These are phyloP conservation scores for Penicillium italicum DNA, from an alignment of 2,329 filamentous ascomycete genomes.

Conservation along the genomic window DNA sequence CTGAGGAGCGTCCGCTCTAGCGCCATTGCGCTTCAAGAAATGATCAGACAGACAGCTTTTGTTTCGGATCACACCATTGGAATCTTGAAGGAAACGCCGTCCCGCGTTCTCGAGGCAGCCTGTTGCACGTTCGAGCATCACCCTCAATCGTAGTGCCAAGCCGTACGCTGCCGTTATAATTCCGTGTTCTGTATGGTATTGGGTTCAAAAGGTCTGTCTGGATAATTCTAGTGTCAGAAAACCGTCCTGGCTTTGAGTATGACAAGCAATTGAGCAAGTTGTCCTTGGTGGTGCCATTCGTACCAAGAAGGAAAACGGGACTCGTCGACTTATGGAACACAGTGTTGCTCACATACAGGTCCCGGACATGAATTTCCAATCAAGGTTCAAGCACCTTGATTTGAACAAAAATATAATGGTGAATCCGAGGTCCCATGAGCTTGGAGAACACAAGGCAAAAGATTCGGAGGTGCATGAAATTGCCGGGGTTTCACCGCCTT, in stretches of 20 bases:
- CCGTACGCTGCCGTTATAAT: conserved; percentile 24
- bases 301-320: conserved; percentile 15
- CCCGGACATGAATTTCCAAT: not conserved
- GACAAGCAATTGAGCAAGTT: conserved; percentile 7
- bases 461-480: conserved; percentile 26
- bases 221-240: conserved; percentile 3
- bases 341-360: not conserved
- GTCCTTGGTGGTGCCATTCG: conserved; percentile 18
- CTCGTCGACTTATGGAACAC: not conserved
- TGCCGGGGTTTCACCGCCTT: conserved; percentile 30
- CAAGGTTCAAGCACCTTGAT: not conserved
- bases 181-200: conserved; percentile 29
- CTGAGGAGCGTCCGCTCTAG: conserved; percentile 28
- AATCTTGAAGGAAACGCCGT: conserved; percentile 44
- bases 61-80: conserved; percentile 39
- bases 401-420: not conserved
- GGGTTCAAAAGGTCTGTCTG: conserved; percentile 7
- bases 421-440: conserved; percentile 12
- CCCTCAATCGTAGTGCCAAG: conserved; percentile 33
- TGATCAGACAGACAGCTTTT: conserved; percentile 33
- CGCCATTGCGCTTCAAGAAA: conserved; percentile 36
- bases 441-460: conserved; percentile 16
- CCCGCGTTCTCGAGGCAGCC: conserved; percentile 50
- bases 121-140: conserved; percentile 52
- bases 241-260: not conserved